Evolutionary conservation across 495 filamentous ascomycete genomes (phyloP).

Genomic region (Cudoniella acicularis): DNA sequence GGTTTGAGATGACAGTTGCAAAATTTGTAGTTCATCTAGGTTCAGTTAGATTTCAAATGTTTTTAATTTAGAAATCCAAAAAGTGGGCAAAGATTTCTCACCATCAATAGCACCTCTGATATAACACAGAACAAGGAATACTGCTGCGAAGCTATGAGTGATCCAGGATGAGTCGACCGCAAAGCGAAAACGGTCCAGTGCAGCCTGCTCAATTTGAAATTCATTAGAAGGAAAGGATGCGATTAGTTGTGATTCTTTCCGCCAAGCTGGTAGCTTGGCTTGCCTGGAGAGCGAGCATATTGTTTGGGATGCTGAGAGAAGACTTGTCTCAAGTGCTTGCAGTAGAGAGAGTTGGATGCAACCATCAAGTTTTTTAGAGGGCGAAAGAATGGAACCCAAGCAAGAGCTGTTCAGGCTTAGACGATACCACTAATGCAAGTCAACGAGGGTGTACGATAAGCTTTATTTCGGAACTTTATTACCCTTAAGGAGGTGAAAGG

Average conservation of each 20-base stretch:
- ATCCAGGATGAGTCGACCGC: background rate
- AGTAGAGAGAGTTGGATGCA: background rate
- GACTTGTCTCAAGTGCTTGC: background rate
- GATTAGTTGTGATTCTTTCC: background rate
- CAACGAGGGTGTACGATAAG: no score
- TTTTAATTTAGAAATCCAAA: no score
- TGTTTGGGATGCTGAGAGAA: background rate
- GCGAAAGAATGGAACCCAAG: conserved; percentile 1
- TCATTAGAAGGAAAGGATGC: background rate
- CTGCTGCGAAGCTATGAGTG: background rate
- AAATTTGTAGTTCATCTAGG: background rate
- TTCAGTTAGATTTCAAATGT: no score
- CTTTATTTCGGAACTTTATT: no score
- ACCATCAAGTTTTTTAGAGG: background rate
- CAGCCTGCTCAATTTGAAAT: background rate
- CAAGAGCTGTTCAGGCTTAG: background rate
- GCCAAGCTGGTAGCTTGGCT: background rate
- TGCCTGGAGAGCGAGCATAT: background rate
- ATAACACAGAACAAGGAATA: background rate
- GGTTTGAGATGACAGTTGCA: background rate
- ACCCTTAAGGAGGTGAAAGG: background rate
- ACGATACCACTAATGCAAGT: background rate
- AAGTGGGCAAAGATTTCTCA: no score
- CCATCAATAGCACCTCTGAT: background rate
- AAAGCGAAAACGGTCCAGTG: background rate